Conservation (phyloP, 352 stramenopile genomes). For the Hyaloperonospora brassicae region DNA sequence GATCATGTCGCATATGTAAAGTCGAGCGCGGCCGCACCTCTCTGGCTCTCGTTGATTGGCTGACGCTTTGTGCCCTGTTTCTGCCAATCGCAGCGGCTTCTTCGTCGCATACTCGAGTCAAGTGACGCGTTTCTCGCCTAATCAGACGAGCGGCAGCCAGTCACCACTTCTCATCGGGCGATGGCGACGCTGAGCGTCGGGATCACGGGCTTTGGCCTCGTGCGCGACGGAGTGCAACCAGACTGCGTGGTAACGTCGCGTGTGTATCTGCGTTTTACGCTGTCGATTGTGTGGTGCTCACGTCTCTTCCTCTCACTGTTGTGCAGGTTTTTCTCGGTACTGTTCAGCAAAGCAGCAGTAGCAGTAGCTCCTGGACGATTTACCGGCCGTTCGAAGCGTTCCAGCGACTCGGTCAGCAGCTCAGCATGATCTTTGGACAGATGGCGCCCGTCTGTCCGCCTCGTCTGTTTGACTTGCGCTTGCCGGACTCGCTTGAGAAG, state of each 20-base stretch:
- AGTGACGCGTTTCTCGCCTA: conserved; percentile 11
- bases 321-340: conserved; percentile 63
- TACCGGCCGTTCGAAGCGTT: conserved; percentile 73
- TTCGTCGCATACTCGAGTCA: conserved; percentile 7
- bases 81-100: conserved; percentile 14
- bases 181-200: conserved; percentile 69
- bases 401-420: conserved; percentile 60
- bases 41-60: conserved; percentile 19
- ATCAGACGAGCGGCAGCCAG: conserved; percentile 22
- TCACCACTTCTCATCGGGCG: conserved; percentile 15
- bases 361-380: conserved; percentile 56
- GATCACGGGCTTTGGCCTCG: conserved; percentile 65
- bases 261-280: background rate
- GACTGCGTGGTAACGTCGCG: conserved; percentile 39
- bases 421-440: conserved; percentile 64
- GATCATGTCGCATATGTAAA: too few species aligned
- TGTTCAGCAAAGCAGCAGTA: conserved; percentile 61
- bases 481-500: conserved; percentile 63
- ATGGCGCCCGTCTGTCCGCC: conserved; percentile 49
- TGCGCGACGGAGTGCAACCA: conserved; percentile 39
- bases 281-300: background rate
- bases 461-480: conserved; percentile 49
- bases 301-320: conserved; percentile 8
- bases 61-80: conserved; percentile 8
- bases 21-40: background rate